Percentiles rank a stretch among this genome's conserved stretches.
Conservation (phyloP, 2,329 filamentous ascomycete species). For the Nannizziopsis barbatae region DNA sequence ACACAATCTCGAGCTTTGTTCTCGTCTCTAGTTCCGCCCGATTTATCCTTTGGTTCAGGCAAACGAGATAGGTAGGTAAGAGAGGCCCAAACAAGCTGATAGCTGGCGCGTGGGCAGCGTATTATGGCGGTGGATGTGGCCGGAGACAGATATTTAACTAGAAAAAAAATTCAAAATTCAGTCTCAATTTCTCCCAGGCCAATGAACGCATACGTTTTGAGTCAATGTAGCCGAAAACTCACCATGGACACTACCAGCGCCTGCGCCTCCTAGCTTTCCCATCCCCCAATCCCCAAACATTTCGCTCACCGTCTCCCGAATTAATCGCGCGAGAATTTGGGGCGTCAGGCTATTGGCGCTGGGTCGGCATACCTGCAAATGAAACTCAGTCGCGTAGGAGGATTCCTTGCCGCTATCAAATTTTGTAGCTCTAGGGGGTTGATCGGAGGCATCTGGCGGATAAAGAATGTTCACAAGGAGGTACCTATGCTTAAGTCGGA, state of each 20-base stretch:
- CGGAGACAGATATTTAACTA: slow-evolving; percentile 84
- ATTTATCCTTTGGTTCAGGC: slow-evolving; percentile 44
- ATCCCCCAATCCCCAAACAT: slow-evolving; percentile 85
- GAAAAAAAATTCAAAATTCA: background rate
- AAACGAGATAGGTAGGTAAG: slow-evolving; percentile 67
- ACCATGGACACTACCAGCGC: slow-evolving; percentile 60
- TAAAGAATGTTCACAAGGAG: slow-evolving; percentile 91
- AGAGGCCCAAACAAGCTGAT: slow-evolving; percentile 80
- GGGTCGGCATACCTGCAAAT: slow-evolving; percentile 67
- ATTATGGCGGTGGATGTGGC: slow-evolving; percentile 94
- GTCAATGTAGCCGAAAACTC: slow-evolving; percentile 18
- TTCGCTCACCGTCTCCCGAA: slow-evolving; percentile 58
- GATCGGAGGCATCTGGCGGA: slow-evolving; percentile 40
- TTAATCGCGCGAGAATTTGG: slow-evolving; percentile 53
- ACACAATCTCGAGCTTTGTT: slow-evolving; percentile 47
- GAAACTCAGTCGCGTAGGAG: slow-evolving; percentile 33
- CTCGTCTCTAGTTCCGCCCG: background rate
- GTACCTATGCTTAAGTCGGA: slow-evolving; percentile 92
- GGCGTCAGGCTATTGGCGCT: slow-evolving; percentile 61
- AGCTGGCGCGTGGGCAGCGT: slow-evolving; percentile 68
- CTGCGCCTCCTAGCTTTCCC: slow-evolving; percentile 46
- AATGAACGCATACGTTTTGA: background rate
- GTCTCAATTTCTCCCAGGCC: background rate
- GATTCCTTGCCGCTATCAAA: background rate
- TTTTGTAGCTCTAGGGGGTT: slow-evolving; percentile 9